A percentile compares a stretch with the other conserved stretches of the same genome.
These are phyloP conservation scores for Vaccinium macrocarpon DNA, from an alignment of 148 eudicot genomes.

Conservation along the genomic window DNA sequence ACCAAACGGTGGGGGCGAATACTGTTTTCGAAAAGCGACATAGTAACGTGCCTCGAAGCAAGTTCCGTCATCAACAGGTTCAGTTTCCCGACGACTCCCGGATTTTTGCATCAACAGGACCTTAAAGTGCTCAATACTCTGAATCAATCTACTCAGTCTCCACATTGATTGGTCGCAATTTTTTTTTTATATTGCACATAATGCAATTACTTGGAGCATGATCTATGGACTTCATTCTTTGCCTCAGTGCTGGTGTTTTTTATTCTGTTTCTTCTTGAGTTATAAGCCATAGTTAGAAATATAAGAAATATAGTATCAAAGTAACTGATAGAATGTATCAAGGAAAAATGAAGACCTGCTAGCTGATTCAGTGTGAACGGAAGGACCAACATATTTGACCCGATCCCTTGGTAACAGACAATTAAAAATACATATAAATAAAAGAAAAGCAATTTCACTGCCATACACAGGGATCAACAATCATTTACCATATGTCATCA, in stretches of 20 bases:
- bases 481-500: background rate
- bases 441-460: background rate
- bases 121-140: background rate
- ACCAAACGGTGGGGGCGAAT: no score
- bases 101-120: no score
- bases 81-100: no score
- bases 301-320: no score
- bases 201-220: background rate
- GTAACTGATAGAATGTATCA: no score
- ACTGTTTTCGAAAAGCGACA: no score
- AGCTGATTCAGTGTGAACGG: slow-evolving; percentile 53
- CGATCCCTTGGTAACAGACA: slow-evolving; percentile 72
- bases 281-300: no score
- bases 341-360: slow-evolving; percentile 51
- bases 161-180: background rate
- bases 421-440: slow-evolving; percentile 10
- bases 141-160: background rate
- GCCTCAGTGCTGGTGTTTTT: no score
- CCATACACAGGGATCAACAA: background rate
- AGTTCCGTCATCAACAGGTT: no score
- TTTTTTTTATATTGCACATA: background rate
- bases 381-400: slow-evolving; percentile 75
- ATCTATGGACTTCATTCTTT: background rate
- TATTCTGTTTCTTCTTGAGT: no score
- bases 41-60: no score